Conservation (phyloP, 2,329 filamentous ascomycete species). For the Penicillium sp. region DNA sequence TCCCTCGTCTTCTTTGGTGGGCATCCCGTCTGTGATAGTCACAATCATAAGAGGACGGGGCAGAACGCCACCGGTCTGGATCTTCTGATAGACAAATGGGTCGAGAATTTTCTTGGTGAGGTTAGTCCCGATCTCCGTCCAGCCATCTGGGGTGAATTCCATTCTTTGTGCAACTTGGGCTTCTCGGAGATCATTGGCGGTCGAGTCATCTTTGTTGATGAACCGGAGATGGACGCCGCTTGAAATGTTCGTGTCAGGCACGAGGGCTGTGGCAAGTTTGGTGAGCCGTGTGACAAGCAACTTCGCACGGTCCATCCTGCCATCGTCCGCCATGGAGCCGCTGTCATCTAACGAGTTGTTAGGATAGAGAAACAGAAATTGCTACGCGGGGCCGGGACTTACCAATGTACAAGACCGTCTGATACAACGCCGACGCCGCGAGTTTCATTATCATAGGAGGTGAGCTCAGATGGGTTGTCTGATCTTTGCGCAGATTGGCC, state of each 20-base stretch:
- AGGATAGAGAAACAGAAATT: not conserved
- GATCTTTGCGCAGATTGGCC: not conserved
- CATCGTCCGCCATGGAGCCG: conserved; percentile 1
- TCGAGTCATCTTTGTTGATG: conserved; percentile 1
- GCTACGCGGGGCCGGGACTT: not conserved
- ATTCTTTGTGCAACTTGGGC: not conserved
- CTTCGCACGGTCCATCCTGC: not conserved
- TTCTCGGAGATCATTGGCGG: not conserved
- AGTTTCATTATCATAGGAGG: conserved; percentile 3
- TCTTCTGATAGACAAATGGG: not conserved
- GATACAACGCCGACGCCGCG: not conserved
- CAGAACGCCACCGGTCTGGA: not conserved
- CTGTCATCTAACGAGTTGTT: not conserved
- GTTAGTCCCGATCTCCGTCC: conserved; percentile 9
- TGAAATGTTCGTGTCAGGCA: not conserved
- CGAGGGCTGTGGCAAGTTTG: not conserved
- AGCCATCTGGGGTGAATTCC: not conserved
- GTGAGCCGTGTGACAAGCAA: not conserved
- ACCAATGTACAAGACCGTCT: conserved; percentile 7
- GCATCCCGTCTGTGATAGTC: not conserved
- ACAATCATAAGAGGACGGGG: not conserved
- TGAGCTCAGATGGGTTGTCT: not conserved
- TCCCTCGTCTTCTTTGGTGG: not conserved
- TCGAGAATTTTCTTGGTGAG: conserved; percentile 1
- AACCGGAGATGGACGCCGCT: conserved; percentile 1